Evolutionary conservation across 2,329 filamentous ascomycete species (phyloP), one percentile per base, ranked within the genome.

Genomic region (Trichoderma breve): DNA sequence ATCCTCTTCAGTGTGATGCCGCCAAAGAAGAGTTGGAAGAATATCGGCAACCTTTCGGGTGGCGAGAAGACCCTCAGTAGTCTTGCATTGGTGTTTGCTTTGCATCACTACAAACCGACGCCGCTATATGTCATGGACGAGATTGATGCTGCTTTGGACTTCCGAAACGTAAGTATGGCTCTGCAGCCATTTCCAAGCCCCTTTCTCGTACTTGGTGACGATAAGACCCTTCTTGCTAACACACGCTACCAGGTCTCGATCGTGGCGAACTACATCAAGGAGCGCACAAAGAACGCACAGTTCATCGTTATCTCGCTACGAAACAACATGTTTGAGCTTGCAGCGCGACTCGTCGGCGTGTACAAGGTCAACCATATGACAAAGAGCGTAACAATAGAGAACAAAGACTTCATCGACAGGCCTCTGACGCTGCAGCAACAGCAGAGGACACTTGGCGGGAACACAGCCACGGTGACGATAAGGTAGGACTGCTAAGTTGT

Each of bases 351-450:
- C 73, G 94, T 99, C 15, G 97, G 97, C 76, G 96, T 99, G 71
- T 99, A 99, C 86, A 99, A 99, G 86, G 96, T 99, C 81, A 98
- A 97, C 83, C 95, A 99, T 82, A 99, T 98, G 91, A 96, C 93
- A 73, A 96, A 95, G 89, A 95, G 92, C 81, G 93, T 96, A 26
- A 94, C 93, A 68, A 94, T 96, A 74, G 93, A 96, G 82, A 96
- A 96, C 83, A 86, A 86, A 76, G 92, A 96, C 82, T 96, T 91
- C 79, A 93, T 92, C 76, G 79, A 79, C 73, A 80, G 84, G 76
- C 80, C 78, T 32, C 75, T 76, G 60, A 78, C 76, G 67, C 80
- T 79, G 60, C 81, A 79, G 75, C 76, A 76, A 73, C 74, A 78
- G 43, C 82, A 80, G 71, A 75, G 18, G 74, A 63, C 53, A 75